phyloP scores from a whole-genome alignment of 169 alveolate species.

The Neospora caninum region DNA sequence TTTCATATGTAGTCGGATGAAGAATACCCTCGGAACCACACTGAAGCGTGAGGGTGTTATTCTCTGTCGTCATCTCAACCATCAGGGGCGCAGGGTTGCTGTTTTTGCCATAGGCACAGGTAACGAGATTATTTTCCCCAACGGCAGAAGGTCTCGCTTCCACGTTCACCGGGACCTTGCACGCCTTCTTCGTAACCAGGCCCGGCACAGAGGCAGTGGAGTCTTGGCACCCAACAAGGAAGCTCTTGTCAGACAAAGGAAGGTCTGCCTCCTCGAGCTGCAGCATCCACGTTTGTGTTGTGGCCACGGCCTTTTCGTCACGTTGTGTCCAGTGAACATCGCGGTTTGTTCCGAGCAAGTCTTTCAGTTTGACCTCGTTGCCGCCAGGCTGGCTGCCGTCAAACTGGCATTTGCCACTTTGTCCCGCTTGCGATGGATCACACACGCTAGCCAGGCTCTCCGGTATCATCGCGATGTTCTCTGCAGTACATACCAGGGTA shows the following conservation, averaged over 20 bases:
- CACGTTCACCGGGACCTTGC: background rate
- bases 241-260: too few relatives aligned
- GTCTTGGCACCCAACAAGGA: too few relatives aligned
- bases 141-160: background rate
- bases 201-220: too few relatives aligned
- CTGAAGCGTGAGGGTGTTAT: background rate
- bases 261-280: too few relatives aligned
- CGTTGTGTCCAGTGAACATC: too few relatives aligned
- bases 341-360: too few relatives aligned
- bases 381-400: too few relatives aligned
- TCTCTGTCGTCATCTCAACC: background rate
- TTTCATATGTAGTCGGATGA: background rate
- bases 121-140: background rate
- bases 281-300: too few relatives aligned
- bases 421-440: background rate
- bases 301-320: too few relatives aligned
- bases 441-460: background rate
- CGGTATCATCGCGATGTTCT: background rate
- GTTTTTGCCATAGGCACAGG: background rate
- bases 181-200: too few relatives aligned
- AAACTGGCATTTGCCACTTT: background rate
- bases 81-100: background rate
- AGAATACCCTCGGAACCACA: background rate
- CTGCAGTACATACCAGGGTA: background rate
- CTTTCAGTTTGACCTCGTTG: too few relatives aligned